Percentiles rank a stretch among this genome's conserved stretches.
phyloP scores from a whole-genome alignment of 768 basidiomycete species.

The Calocera viscosa region DNA sequence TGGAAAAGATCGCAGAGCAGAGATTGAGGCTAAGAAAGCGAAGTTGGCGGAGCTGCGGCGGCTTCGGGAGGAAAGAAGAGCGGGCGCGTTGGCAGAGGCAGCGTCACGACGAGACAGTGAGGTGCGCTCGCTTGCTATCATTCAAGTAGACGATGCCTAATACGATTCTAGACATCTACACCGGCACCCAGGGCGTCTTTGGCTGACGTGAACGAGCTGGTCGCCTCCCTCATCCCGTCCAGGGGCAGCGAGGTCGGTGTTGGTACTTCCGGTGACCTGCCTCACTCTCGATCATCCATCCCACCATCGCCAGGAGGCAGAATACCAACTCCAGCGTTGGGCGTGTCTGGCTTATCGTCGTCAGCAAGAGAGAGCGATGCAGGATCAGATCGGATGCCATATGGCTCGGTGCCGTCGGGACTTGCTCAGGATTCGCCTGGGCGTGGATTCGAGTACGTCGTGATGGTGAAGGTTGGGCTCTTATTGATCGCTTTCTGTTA shows the following conservation, averaged over 20 bases:
- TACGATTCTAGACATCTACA: constrained; percentile 12
- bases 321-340: constrained; percentile 25
- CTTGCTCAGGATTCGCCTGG: neutral
- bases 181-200: constrained; percentile 35
- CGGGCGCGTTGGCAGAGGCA: constrained; percentile 20
- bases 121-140: constrained; percentile 20
- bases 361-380: constrained; percentile 11
- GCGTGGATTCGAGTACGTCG: neutral
- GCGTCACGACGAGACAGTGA: constrained; percentile 18
- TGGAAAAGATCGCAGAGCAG: constrained; percentile 43
- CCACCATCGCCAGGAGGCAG: constrained; percentile 27
- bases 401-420: constrained; percentile 3
- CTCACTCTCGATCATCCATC: constrained; percentile 15
- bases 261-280: constrained; percentile 12
- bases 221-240: constrained; percentile 43
- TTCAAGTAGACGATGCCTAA: constrained; percentile 11
- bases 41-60: constrained; percentile 76
- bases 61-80: constrained; percentile 48
- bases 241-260: neutral
- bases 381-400: constrained; percentile 8
- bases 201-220: constrained; percentile 58
- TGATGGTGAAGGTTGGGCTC: neutral
- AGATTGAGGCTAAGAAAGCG: constrained; percentile 80
- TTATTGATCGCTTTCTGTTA: neutral
- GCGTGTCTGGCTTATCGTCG: constrained; percentile 11